These are phyloP conservation scores for Knoxdaviesia capensis DNA, from an alignment of 2,329 filamentous ascomycete species.

Conservation along the genomic window DNA sequence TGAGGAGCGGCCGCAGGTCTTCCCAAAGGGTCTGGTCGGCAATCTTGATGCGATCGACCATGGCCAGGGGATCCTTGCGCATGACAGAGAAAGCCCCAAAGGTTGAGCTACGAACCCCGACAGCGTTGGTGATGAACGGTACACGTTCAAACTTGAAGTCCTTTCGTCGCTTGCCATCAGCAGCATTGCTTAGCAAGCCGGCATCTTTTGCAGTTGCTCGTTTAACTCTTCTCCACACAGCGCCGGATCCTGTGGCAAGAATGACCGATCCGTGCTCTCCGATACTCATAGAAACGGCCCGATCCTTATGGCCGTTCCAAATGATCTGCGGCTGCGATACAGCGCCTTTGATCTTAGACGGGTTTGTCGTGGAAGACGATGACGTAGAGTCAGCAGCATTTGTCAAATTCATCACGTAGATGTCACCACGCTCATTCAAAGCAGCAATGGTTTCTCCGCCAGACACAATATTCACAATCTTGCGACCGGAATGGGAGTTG, in stretches of 20 bases:
- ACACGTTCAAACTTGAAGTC: conserved; percentile 93
- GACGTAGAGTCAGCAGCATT: conserved; percentile 40
- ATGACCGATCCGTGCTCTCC: conserved; percentile 91
- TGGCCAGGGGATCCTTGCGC: conserved; percentile 66
- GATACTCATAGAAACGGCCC: conserved; percentile 69
- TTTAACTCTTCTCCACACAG: conserved; percentile 78
- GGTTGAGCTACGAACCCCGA: conserved; percentile 67
- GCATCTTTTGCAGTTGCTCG: conserved; percentile 61
- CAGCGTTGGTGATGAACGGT: conserved; percentile 67
- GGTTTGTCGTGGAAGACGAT: conserved; percentile 70
- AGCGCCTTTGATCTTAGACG: conserved; percentile 69
- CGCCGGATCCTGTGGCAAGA: conserved; percentile 77
- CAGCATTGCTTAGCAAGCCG: conserved; percentile 13
- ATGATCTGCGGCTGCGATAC: conserved; percentile 61
- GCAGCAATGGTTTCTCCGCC: conserved; percentile 87
- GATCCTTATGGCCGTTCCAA: conserved; percentile 77
- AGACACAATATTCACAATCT: conserved; percentile 57
- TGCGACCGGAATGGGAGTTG: neutral
- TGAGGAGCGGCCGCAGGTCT: conserved; percentile 49
- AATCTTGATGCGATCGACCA: conserved; percentile 48
- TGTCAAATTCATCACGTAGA: conserved; percentile 68
- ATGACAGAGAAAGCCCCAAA: conserved; percentile 83
- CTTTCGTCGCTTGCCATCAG: conserved; percentile 42
- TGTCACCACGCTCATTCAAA: conserved; percentile 62
- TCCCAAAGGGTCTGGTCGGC: conserved; percentile 50